Percentiles rank a stretch among this genome's conserved stretches.
Conservation (phyloP, 805 yeast genomes). For the Lachancea thermotolerans region DNA sequence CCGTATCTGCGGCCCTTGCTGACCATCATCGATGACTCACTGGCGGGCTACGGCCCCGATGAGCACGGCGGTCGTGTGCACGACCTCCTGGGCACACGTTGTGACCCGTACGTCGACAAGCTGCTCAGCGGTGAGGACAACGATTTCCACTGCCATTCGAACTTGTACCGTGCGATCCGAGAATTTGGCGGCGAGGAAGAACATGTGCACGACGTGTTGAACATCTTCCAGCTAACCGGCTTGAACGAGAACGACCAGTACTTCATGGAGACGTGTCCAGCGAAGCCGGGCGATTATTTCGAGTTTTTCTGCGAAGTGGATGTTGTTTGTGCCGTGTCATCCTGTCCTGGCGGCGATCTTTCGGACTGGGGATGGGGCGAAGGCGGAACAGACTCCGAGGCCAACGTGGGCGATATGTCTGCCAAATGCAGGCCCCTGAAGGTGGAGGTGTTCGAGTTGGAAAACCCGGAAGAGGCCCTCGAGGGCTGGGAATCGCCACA, state of each 20-base stretch:
- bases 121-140: conserved; percentile 57
- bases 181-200: conserved; percentile 58
- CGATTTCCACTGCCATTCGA: conserved; percentile 63
- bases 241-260: conserved; percentile 58
- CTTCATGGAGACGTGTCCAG: conserved; percentile 66
- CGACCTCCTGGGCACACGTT: conserved; percentile 60
- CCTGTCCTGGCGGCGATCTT: conserved; percentile 67
- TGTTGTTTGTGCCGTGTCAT: conserved; percentile 53
- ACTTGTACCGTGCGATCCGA: conserved; percentile 50
- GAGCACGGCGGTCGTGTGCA: conserved; percentile 63
- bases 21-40: conserved; percentile 56
- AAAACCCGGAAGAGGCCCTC: conserved; percentile 38
- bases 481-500: conserved; percentile 47
- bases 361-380: conserved; percentile 71
- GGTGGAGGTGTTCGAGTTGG: conserved; percentile 51
- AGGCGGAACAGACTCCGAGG: conserved; percentile 12
- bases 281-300: conserved; percentile 51
- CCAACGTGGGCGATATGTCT: conserved; percentile 44
- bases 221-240: conserved; percentile 66
- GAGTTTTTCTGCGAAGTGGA: conserved; percentile 65
- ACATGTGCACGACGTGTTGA: conserved; percentile 63
- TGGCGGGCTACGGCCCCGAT: conserved; percentile 47
- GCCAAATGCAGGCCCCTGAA: conserved; percentile 59
- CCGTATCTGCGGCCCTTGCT: conserved; percentile 61
- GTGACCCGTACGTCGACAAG: conserved; percentile 64